Base-by-base conservation (phyloP, 805 yeast genomes). In the Zygotorulaspora danielsina region DNA sequence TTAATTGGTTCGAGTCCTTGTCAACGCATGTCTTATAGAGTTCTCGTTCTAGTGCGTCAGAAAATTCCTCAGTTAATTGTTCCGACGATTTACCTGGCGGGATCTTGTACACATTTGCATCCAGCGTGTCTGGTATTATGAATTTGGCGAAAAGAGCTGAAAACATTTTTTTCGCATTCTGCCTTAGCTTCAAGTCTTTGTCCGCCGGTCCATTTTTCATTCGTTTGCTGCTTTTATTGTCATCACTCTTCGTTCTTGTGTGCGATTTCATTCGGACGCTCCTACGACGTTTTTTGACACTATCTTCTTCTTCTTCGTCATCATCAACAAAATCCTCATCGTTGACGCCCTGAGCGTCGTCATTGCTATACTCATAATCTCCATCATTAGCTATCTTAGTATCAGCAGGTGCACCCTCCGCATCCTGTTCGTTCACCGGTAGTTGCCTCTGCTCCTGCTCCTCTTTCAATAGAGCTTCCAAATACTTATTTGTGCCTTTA, bases 121-220 rank as follows among this genome's bases (percentile, higher is more conserved):
- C 42, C 1, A 47, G 20, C 1, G 57, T 51, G 8, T 57, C 61
- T 3, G 61, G 59, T 13, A 51, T 53, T 9, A 75, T 60, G 44
- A 67, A 65, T 37, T 61, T 61, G 10, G 45, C 44, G 31, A 80
- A 69, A 32, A 75, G 67, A 12, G 65, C 67, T 15, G 56, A 49
- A 48, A 81, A 74, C 51, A 79, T 78, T 46, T 67, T 71, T 29
- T 66, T 65, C 19, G 79, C 83, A 43, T 71, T 67, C 27, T 57
- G 59, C 50, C 78, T 65, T 26, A 68, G 72, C 52, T 64, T 72
- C 30, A 39, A 49, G 46, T 39, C 63, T 49, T 45, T 19, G 8
- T 19, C 34, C 34, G 18, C 30, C 40, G 10, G 39, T 36, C 18
- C 39, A 22, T 17, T 27, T 35, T 16, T 33, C 29, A 3, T 8